A percentile compares a stretch with the other conserved stretches of the same genome.
phyloP scores from a whole-genome alignment of 73 alveolate species.

The Paramecium biaurelia region DNA sequence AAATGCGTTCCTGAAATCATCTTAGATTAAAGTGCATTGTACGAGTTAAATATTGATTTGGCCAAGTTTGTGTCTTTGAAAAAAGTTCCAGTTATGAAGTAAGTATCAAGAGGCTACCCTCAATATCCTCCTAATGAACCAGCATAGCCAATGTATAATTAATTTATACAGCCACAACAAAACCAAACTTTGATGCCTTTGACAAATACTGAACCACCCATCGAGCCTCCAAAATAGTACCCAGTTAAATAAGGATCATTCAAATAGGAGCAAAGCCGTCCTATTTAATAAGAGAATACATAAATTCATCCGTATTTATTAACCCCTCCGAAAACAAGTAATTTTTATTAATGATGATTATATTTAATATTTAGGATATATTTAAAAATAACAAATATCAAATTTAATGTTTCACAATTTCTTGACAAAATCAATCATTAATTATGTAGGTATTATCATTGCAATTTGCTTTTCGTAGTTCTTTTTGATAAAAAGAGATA shows the following conservation, averaged over 20 bases:
- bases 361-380: background rate
- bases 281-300: background rate
- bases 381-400: background rate
- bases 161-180: background rate
- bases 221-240: background rate
- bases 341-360: slow-evolving; percentile 18
- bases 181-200: background rate
- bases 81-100: background rate
- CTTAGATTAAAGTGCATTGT: slow-evolving; percentile 11
- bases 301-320: slow-evolving; percentile 37
- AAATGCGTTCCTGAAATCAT: slow-evolving; percentile 40
- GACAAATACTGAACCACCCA: background rate
- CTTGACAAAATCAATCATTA: background rate
- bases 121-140: background rate
- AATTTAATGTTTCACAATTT: background rate
- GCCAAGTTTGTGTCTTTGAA: slow-evolving; percentile 26
- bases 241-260: slow-evolving; percentile 24
- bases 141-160: background rate
- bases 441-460: too few relatives aligned
- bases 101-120: background rate
- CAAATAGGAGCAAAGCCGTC: background rate
- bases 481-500: too few relatives aligned
- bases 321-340: slow-evolving; percentile 28
- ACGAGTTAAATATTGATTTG: slow-evolving; percentile 21
- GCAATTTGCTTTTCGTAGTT: too few relatives aligned